A percentile compares a stretch with the other conserved stretches of the same genome.
These are phyloP conservation scores for Wickerhamomyces bisporus DNA, from an alignment of 805 yeast genomes.

Conservation along the genomic window DNA sequence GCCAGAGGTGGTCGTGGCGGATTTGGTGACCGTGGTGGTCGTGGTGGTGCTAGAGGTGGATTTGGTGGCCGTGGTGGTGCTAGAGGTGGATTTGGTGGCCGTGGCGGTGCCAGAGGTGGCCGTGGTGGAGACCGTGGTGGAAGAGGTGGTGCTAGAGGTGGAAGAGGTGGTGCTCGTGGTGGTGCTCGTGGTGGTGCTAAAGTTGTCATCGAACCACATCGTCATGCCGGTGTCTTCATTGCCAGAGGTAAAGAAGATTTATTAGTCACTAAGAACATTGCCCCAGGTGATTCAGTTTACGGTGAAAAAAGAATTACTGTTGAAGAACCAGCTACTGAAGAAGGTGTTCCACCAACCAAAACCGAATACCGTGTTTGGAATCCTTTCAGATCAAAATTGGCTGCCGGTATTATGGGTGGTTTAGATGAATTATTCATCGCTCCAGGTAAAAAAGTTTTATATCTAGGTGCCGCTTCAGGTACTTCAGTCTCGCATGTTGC, in stretches of 20 bases:
- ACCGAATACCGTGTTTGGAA: constrained; percentile 99
- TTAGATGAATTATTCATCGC: constrained; percentile 94
- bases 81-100: constrained; percentile 45
- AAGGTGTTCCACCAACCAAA: constrained; percentile 86
- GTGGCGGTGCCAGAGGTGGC: constrained; percentile 44
- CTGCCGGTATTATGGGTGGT: constrained; percentile 99
- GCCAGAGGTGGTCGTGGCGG: constrained; percentile 49
- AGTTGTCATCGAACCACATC: constrained; percentile 97
- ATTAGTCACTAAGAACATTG: constrained; percentile 91
- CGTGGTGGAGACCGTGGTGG: constrained; percentile 54
- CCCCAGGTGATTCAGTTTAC: constrained; percentile 98
- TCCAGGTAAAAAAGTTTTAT: constrained; percentile 96
- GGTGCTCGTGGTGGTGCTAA: constrained; percentile 91
- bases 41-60: constrained; percentile 32
- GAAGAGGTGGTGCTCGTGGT: constrained; percentile 68
- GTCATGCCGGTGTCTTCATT: constrained; percentile 98
- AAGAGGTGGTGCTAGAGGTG: constrained; percentile 48
- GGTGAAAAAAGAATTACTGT: constrained; percentile 95
- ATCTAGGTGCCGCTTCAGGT: constrained; percentile 99
- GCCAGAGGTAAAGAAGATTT: constrained; percentile 99
- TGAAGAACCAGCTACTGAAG: constrained; percentile 89
- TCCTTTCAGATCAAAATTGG: constrained; percentile 99
- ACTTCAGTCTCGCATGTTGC: constrained; percentile 98
- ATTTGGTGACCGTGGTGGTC: constrained; percentile 38
- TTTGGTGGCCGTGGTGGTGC: constrained; percentile 38